Percentiles rank a stretch among this genome's conserved stretches.
Conservation (phyloP, 2,329 filamentous ascomycete genomes). For the Fusarium oligoseptatum region DNA sequence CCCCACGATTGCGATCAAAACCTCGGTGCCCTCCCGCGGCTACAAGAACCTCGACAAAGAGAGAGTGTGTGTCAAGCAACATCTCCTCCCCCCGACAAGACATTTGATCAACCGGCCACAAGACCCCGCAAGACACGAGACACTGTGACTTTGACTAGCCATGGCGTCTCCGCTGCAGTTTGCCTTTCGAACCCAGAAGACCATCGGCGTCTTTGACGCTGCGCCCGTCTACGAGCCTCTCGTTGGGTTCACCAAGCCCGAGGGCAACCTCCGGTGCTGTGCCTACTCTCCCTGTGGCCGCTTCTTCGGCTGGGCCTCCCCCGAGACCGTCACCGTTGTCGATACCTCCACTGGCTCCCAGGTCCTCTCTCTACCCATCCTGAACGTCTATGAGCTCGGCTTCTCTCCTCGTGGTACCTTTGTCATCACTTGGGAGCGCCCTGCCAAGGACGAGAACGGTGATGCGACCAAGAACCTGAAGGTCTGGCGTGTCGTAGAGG, state of each 20-base stretch:
- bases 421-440: constrained; percentile 96
- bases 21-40: constrained; percentile 26
- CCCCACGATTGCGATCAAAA: constrained; percentile 38
- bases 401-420: constrained; percentile 95
- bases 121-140: constrained; percentile 49
- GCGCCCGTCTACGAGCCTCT: constrained; percentile 89
- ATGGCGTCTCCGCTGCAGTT: constrained; percentile 96
- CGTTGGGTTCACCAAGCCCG: constrained; percentile 85
- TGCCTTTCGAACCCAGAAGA: constrained; percentile 97
- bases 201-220: constrained; percentile 93
- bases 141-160: constrained; percentile 90
- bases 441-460: constrained; percentile 91
- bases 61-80: constrained; percentile 23
- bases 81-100: constrained; percentile 34
- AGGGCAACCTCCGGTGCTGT: constrained; percentile 95
- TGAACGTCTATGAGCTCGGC: constrained; percentile 92
- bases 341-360: constrained; percentile 83
- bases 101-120: constrained; percentile 46
- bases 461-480: constrained; percentile 97
- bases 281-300: constrained; percentile 95
- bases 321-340: constrained; percentile 85
- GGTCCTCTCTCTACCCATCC: constrained; percentile 79
- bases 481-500: constrained; percentile 89
- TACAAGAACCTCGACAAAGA: constrained; percentile 8
- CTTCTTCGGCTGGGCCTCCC: constrained; percentile 95